Conservation (phyloP, 208 protist species). For the Crithidia acanthocephali region DNA sequence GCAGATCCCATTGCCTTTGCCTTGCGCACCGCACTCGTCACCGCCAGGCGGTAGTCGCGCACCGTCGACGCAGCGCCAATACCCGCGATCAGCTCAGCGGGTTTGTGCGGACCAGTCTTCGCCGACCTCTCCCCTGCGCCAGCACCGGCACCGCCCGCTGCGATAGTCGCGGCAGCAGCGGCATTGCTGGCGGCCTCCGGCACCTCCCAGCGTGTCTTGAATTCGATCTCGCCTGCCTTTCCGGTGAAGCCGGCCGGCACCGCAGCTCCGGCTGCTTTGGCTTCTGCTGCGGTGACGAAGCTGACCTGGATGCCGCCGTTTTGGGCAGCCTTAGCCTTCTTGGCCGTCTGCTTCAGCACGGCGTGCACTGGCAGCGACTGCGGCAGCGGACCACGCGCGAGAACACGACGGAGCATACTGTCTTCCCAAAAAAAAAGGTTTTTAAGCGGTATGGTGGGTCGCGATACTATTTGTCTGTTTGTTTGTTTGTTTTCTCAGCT, state of each 20-base stretch:
- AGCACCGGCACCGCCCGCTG: too few species aligned
- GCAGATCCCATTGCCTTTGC: conserved; percentile 42
- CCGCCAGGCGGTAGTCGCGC: conserved; percentile 69
- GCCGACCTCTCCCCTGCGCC: background rate
- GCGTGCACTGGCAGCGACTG: conserved; percentile 37
- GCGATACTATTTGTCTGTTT: background rate
- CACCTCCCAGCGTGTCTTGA: conserved; percentile 16
- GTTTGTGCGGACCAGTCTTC: background rate
- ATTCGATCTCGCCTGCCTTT: conserved; percentile 41
- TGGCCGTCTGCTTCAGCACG: conserved; percentile 9
- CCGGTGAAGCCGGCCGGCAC: conserved; percentile 50
- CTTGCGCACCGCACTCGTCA: conserved; percentile 73
- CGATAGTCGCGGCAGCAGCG: background rate
- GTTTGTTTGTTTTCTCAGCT: too few species aligned
- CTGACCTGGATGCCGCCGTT: conserved; percentile 24
- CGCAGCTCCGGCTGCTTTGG: conserved; percentile 12
- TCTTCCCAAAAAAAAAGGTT: background rate
- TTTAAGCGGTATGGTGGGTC: background rate
- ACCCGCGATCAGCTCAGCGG: conserved; percentile 34
- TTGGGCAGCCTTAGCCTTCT: conserved; percentile 12
- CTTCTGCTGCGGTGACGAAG: conserved; percentile 25
- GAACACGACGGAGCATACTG: conserved; percentile 59
- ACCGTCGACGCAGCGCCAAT: conserved; percentile 37
- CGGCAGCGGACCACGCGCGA: conserved; percentile 60
- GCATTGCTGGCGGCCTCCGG: background rate